Percentiles rank a stretch among this genome's conserved stretches.
Evolutionary conservation across 116 monocot genomes (phyloP).

Genomic region (Thalassia testudinum): DNA sequence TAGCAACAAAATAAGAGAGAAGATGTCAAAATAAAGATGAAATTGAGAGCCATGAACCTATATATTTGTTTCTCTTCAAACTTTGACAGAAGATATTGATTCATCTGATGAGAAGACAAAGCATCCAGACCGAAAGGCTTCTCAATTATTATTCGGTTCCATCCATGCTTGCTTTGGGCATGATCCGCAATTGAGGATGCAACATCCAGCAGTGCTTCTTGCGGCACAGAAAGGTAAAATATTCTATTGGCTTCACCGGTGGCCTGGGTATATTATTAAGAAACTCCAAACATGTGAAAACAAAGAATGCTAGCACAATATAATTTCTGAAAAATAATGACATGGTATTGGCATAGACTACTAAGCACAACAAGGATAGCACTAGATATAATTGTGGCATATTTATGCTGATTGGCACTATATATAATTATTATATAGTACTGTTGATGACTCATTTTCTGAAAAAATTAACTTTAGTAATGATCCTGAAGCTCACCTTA

Average conservation of each 20-base stretch:
- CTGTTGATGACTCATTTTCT: no score
- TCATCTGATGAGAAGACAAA: constrained; percentile 43
- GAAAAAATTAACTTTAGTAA: no score
- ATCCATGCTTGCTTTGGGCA: constrained; percentile 52
- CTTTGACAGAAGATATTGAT: constrained; percentile 56
- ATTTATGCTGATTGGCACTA: no score
- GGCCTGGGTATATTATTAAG: constrained; percentile 14
- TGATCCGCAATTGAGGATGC: constrained; percentile 54
- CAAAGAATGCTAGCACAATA: background rate
- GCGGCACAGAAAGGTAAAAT: constrained; percentile 89
- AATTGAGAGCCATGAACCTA: constrained; percentile 26
- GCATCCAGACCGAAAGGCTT: constrained; percentile 85
- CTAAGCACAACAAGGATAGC: constrained; percentile 1
- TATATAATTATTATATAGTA: no score
- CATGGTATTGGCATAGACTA: background rate
- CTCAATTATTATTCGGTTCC: constrained; percentile 89
- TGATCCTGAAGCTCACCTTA: constrained; percentile 24
- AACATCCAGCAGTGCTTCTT: constrained; percentile 84
- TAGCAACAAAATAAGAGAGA: background rate
- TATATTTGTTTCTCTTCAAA: constrained; percentile 78
- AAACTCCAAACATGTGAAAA: background rate
- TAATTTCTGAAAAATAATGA: background rate
- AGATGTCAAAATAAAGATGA: background rate
- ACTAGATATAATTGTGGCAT: no score
- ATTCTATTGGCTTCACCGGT: constrained; percentile 67